Percentiles rank a stretch among this genome's conserved stretches.
These are phyloP conservation scores for Solanum gracilifrons DNA, from an alignment of 257 asterid genomes.

Conservation along the genomic window DNA sequence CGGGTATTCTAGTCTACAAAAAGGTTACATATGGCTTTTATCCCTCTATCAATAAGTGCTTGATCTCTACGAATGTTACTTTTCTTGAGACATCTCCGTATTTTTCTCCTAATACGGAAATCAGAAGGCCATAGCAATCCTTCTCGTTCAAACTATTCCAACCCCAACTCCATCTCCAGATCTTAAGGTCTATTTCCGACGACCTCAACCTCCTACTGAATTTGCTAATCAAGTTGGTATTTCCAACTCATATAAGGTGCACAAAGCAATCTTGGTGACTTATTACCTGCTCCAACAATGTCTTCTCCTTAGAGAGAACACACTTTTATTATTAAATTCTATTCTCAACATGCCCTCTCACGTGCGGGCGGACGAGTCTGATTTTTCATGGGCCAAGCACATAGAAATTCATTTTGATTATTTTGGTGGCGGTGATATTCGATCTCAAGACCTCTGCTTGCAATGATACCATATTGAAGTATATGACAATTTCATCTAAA, in stretches of 20 bases:
- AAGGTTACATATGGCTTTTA: background rate
- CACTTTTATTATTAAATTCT: no score
- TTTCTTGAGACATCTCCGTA: background rate
- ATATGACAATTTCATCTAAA: no score
- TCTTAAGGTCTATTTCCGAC: background rate
- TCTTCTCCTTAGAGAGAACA: no score
- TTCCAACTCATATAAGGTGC: background rate
- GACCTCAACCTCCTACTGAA: background rate
- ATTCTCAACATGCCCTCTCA: no score
- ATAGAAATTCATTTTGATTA: no score
- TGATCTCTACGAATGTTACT: background rate
- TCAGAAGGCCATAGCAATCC: background rate
- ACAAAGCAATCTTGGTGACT: background rate
- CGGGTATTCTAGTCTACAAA: background rate
- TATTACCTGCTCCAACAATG: no score
- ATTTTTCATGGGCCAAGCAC: no score
- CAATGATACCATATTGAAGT: no score
- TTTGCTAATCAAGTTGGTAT: background rate
- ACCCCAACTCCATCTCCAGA: background rate
- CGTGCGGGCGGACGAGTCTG: no score
- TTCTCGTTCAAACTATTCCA: background rate
- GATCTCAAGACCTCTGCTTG: no score
- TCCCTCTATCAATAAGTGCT: background rate
- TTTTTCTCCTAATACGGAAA: background rate
- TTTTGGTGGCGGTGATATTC: no score